Conservation (phyloP, 768 basidiomycete species). For the Rhizopogon roseolus region DNA sequence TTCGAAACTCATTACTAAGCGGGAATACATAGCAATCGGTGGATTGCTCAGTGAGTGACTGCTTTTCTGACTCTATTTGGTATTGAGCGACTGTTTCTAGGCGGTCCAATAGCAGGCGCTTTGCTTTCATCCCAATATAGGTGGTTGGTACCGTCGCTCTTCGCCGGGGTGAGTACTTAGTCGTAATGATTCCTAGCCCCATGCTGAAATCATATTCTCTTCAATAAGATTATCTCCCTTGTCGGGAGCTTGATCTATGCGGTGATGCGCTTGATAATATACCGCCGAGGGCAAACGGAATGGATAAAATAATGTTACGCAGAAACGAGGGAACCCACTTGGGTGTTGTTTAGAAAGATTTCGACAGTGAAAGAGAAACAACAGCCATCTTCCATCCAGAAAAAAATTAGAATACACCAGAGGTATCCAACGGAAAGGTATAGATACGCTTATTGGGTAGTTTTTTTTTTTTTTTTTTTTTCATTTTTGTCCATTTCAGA, state of each 20-base stretch:
- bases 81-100: conserved; percentile 32
- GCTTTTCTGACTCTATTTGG: neutral
- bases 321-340: too few species aligned
- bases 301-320: neutral
- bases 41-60: conserved; percentile 12
- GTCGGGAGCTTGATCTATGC: neutral
- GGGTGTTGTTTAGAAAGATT: too few species aligned
- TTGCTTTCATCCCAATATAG: conserved; percentile 42
- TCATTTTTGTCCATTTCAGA: too few species aligned
- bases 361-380: too few species aligned
- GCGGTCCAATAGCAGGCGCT: conserved; percentile 54
- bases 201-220: neutral
- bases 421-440: too few species aligned
- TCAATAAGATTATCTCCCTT: neutral
- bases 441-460: too few species aligned
- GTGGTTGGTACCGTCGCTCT: conserved; percentile 57
- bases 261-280: neutral
- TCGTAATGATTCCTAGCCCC: neutral
- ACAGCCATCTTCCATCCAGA: too few species aligned
- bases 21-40: conserved; percentile 14
- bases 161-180: conserved; percentile 34
- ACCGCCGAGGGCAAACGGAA: neutral
- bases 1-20: too few species aligned
- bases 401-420: too few species aligned
- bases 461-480: too few species aligned